A percentile compares a stretch with the other conserved stretches of the same genome.
Conservation (phyloP, 2,329 filamentous ascomycete species). For the Lasiodiplodia theobromae region DNA sequence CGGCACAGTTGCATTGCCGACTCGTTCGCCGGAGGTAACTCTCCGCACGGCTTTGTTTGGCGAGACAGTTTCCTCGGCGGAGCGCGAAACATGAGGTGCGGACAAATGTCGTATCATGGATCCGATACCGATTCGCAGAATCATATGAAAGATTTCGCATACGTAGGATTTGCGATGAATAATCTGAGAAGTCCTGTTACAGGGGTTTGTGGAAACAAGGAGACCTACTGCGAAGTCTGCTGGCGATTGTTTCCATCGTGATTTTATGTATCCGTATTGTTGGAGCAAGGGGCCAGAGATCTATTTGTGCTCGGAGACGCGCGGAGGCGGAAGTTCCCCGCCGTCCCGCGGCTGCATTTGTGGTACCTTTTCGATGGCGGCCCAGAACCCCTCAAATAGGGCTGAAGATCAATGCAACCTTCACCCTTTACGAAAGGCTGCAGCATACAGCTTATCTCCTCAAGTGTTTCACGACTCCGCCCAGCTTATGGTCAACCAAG, state of each 20-base stretch:
- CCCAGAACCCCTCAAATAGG: neutral
- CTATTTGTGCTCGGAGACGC: slow-evolving; percentile 5
- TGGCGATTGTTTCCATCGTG: neutral
- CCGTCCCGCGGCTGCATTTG: neutral
- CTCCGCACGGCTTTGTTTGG: too few species aligned
- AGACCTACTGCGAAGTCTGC: neutral
- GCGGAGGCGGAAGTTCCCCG: neutral
- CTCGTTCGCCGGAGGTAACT: too few species aligned
- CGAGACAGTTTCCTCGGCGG: too few species aligned
- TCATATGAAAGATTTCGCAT: too few species aligned
- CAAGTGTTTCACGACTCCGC: neutral
- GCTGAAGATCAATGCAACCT: neutral
- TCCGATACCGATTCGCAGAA: too few species aligned
- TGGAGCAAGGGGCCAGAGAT: neutral
- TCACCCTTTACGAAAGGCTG: neutral
- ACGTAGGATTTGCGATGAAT: too few species aligned
- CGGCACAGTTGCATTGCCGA: too few species aligned
- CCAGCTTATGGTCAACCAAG: neutral
- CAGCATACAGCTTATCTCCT: neutral
- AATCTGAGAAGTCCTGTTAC: too few species aligned
- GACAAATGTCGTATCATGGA: too few species aligned
- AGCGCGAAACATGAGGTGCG: too few species aligned
- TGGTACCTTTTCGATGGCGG: too few species aligned
- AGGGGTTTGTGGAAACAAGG: neutral
- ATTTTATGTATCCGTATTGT: neutral